Base-by-base conservation (phyloP, 208 protist species). In the Spongospora subterranea region DNA sequence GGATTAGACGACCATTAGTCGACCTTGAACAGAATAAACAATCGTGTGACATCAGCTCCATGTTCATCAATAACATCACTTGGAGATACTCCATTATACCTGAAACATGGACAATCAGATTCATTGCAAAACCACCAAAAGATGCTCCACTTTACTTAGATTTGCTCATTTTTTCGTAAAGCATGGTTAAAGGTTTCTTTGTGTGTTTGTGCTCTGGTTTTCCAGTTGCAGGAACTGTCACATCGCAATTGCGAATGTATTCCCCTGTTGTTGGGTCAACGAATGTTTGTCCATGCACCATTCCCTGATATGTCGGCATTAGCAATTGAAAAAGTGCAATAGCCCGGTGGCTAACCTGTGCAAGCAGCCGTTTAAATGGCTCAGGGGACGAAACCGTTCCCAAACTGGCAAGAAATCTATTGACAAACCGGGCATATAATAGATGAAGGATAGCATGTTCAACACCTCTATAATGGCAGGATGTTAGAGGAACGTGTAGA, bases 111-210 rank as follows among this genome's bases (percentile, higher is more conserved):
- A n/a, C n/a, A n/a, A 60, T 29, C 24, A 60, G 13, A 60, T 60
- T 24, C 6, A 60, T 6, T 60, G 50, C 50, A 6, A 60, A 60
- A 29, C 50, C 6, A 29, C 50, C 13, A n/a, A n/a, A n/a, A n/a
- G n/a, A n/a, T 6, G 50, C 50, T 29, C 50, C 6, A 60, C 6
- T 24, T 60, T 60, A 82, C 71, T 82, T 82, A n/a, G 71, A 82
- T n/a, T 82, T 82, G 71, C 71, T 82, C 71, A 82, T 82, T 43
- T 82, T 82, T 45, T 35, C 71, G 71, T 39, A 82, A 13, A 82
- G 17, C 6, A 43, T 45, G 17, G 6, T 35, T 13, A 82, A n/a
- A 20, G 35, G 6, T 35, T 82, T 35, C 17, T n/a, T n/a, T 6
- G 71, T 45, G 35, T 82, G 11, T 43, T 82, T 82, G n/a, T 82